Percentiles rank a stretch among this genome's conserved stretches.
Conservation (phyloP, 768 basidiomycete species). For the Boletus coccyginus region DNA sequence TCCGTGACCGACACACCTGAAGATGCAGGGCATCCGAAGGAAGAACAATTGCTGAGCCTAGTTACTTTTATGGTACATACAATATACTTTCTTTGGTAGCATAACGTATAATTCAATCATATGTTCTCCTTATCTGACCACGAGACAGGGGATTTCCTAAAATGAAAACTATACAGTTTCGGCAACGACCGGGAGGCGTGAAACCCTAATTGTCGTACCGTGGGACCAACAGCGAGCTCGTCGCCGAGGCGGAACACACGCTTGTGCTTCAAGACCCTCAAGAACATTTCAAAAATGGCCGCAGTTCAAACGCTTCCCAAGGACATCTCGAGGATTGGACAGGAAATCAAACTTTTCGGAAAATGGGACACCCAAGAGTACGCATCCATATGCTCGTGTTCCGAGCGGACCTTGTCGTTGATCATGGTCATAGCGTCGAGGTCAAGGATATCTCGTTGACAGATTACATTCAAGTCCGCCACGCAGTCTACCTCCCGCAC, state of each 20-base stretch:
- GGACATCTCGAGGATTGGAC: slow-evolving; percentile 77
- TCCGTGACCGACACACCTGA: slow-evolving; percentile 26
- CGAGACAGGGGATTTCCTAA: background rate
- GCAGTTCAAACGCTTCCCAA: slow-evolving; percentile 70
- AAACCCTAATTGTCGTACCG: slow-evolving; percentile 25
- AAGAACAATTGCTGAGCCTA: background rate
- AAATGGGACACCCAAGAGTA: slow-evolving; percentile 99
- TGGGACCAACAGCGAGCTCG: slow-evolving; percentile 25
- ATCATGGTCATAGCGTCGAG: slow-evolving; percentile 66
- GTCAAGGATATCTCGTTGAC: slow-evolving; percentile 99
- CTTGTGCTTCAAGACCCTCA: slow-evolving; percentile 28
- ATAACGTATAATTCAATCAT: slow-evolving; percentile 5
- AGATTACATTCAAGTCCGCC: slow-evolving; percentile 99
- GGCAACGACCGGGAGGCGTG: slow-evolving; percentile 18
- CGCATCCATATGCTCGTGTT: slow-evolving; percentile 30
- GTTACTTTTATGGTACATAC: slow-evolving; percentile 11
- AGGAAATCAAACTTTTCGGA: slow-evolving; percentile 94
- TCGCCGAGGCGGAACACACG: slow-evolving; percentile 14
- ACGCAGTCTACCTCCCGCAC: slow-evolving; percentile 96
- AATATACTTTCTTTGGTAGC: slow-evolving; percentile 8
- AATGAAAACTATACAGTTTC: slow-evolving; percentile 30
- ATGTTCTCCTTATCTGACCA: background rate
- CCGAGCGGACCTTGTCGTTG: slow-evolving; percentile 6
- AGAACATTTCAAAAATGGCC: slow-evolving; percentile 53
- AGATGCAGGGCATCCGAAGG: no score